These are phyloP conservation scores for Podila horticola DNA, from an alignment of 192 early-diverging fungal genomes.

Conservation along the genomic window DNA sequence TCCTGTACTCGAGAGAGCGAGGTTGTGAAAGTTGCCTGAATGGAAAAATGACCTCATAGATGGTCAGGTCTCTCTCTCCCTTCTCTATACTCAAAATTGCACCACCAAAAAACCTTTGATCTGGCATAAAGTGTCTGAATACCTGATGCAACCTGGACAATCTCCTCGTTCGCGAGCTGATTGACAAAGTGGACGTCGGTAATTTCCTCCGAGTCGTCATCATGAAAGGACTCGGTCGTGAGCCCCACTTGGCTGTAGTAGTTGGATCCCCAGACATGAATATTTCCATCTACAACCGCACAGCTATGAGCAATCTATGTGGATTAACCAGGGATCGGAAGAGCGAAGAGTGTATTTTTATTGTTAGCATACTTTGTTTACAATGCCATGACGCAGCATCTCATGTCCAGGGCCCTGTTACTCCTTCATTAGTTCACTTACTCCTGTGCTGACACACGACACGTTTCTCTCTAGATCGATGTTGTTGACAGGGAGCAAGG, in stretches of 20 bases:
- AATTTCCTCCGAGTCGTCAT: slow-evolving; percentile 48
- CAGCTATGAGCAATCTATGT: slow-evolving; percentile 41
- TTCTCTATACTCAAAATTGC: background rate
- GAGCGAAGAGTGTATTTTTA: background rate
- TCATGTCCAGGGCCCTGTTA: background rate
- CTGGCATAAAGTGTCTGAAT: background rate
- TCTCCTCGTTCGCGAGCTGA: slow-evolving; percentile 45
- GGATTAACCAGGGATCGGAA: no score
- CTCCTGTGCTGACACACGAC: slow-evolving; percentile 38
- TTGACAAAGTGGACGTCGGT: slow-evolving; percentile 47
- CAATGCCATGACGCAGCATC: background rate
- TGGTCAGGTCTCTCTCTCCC: background rate
- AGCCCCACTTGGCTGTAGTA: slow-evolving; percentile 51
- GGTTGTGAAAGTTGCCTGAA: slow-evolving; percentile 45
- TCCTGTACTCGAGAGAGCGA: slow-evolving; percentile 39
- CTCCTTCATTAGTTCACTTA: slow-evolving; percentile 1
- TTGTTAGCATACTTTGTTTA: background rate
- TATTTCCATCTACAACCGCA: slow-evolving; percentile 40
- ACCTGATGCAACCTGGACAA: slow-evolving; percentile 49
- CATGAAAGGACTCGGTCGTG: slow-evolving; percentile 50
- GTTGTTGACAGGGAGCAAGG: background rate
- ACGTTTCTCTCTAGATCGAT: slow-evolving; percentile 9
- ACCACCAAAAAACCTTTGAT: background rate
- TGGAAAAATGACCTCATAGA: background rate
- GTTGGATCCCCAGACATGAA: slow-evolving; percentile 52